Percentiles rank a stretch among this genome's conserved stretches.
Evolutionary conservation across 23 red algal species (phyloP).

Genomic region (Rhodosorus marinus): DNA sequence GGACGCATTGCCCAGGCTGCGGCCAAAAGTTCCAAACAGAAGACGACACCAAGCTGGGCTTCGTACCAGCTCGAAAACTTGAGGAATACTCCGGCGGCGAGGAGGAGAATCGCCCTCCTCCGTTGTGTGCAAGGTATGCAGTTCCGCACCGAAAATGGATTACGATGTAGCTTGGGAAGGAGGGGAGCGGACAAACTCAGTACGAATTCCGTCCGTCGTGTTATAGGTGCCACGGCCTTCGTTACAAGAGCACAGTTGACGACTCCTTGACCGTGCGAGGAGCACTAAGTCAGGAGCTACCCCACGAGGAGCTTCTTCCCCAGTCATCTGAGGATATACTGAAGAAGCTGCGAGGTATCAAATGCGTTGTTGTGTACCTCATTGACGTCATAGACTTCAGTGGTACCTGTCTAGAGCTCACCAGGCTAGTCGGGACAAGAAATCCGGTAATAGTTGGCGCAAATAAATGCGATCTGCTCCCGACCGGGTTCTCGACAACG

Average conservation of each 20-base stretch:
- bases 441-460: slow-evolving; percentile 58
- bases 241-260: not conserved
- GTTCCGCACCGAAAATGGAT: slow-evolving; percentile 21
- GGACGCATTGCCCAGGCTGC: slow-evolving; percentile 17
- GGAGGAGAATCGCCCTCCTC: not conserved
- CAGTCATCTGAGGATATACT: slow-evolving; percentile 40
- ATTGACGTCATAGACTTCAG: slow-evolving; percentile 94
- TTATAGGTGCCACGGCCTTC: not conserved
- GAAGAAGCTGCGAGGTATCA: slow-evolving; percentile 5
- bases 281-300: not conserved
- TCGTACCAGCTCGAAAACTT: not conserved
- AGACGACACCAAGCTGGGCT: slow-evolving; percentile 3
- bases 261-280: not conserved
- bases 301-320: slow-evolving; percentile 25
- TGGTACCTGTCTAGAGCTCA: slow-evolving; percentile 50
- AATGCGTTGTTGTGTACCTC: slow-evolving; percentile 65
- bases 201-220: not conserved
- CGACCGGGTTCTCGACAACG: slow-evolving; percentile 20
- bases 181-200: not conserved
- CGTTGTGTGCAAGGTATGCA: slow-evolving; percentile 42
- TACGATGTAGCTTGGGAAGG: slow-evolving; percentile 16
- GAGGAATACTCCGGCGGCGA: not conserved
- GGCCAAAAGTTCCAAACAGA: slow-evolving; percentile 2
- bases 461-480: slow-evolving; percentile 85
- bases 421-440: slow-evolving; percentile 22